Percentiles rank a stretch among this genome's conserved stretches.
Evolutionary conservation across 768 basidiomycete species (phyloP).

Genomic region (Tricholoma terreum): DNA sequence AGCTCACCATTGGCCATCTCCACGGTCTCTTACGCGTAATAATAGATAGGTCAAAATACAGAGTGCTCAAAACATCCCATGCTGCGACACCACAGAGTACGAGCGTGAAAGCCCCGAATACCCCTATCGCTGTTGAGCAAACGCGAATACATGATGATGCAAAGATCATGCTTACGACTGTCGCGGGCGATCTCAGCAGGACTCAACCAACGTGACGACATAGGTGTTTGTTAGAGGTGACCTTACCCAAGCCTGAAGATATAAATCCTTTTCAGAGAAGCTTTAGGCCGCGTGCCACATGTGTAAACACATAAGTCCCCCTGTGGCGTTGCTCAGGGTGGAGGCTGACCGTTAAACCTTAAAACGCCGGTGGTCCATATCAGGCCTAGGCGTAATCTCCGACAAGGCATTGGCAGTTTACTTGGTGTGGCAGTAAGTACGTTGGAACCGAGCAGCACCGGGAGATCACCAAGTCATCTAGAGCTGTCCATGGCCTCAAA

Average conservation of each 20-base stretch:
- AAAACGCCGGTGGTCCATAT: too few relatives aligned
- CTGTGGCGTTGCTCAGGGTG: too few relatives aligned
- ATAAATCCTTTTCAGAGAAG: too few relatives aligned
- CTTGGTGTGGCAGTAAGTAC: too few relatives aligned
- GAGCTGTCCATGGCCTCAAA: too few relatives aligned
- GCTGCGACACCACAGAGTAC: slow-evolving; percentile 30
- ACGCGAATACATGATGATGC: background rate
- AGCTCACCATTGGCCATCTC: slow-evolving; percentile 33
- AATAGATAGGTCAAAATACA: slow-evolving; percentile 31
- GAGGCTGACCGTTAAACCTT: too few relatives aligned
- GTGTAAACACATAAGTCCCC: too few relatives aligned
- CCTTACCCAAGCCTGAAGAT: background rate
- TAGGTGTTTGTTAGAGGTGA: background rate
- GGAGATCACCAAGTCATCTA: too few relatives aligned
- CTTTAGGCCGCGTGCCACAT: too few relatives aligned
- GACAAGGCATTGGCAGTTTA: too few relatives aligned
- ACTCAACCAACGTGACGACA: slow-evolving; percentile 20
- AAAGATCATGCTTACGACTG: slow-evolving; percentile 22
- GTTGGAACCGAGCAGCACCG: too few relatives aligned
- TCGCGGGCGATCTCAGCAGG: slow-evolving; percentile 25
- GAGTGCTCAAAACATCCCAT: slow-evolving; percentile 29
- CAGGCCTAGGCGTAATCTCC: too few relatives aligned
- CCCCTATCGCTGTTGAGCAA: slow-evolving; percentile 15
- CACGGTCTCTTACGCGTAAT: slow-evolving; percentile 26
- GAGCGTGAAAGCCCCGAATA: slow-evolving; percentile 30